Evolutionary conservation across 2,329 filamentous ascomycete species (phyloP).

Genomic region (Botryotinia narcissicola): DNA sequence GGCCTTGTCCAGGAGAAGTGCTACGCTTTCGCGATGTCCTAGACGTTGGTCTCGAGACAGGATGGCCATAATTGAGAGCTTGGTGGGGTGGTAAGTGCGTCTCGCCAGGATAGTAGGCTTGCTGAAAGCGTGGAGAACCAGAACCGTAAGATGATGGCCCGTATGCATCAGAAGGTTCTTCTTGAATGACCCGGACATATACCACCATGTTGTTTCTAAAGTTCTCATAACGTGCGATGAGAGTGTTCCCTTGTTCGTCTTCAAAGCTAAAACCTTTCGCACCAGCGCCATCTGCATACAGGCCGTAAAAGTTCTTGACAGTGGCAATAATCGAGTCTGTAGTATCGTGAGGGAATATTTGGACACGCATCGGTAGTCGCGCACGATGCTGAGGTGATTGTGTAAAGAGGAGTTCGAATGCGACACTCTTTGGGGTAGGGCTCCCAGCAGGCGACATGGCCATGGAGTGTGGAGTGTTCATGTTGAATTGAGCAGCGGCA

Average conservation of each 20-base stretch:
- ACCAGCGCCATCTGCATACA: slow-evolving; percentile 72
- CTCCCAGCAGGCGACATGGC: slow-evolving; percentile 37
- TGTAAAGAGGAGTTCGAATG: slow-evolving; percentile 72
- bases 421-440: slow-evolving; percentile 65
- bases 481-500: slow-evolving; percentile 29
- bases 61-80: slow-evolving; percentile 55
- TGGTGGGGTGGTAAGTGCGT: slow-evolving; percentile 60
- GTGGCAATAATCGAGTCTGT: slow-evolving; percentile 98
- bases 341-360: slow-evolving; percentile 93
- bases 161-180: slow-evolving; percentile 47
- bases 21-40: slow-evolving; percentile 74
- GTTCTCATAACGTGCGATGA: slow-evolving; percentile 96
- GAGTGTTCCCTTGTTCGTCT: slow-evolving; percentile 80
- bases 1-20: slow-evolving; percentile 66
- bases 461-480: slow-evolving; percentile 31
- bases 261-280: slow-evolving; percentile 91
- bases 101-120: slow-evolving; percentile 58
- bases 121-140: slow-evolving; percentile 49
- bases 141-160: slow-evolving; percentile 54
- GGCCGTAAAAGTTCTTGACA: slow-evolving; percentile 97
- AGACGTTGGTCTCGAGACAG: slow-evolving; percentile 66
- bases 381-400: slow-evolving; percentile 67
- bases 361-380: slow-evolving; percentile 78
- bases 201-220: slow-evolving; percentile 89
- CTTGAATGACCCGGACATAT: slow-evolving; percentile 80